phyloP scores from a whole-genome alignment of 805 yeast species.

The Starmerella bombicola region DNA sequence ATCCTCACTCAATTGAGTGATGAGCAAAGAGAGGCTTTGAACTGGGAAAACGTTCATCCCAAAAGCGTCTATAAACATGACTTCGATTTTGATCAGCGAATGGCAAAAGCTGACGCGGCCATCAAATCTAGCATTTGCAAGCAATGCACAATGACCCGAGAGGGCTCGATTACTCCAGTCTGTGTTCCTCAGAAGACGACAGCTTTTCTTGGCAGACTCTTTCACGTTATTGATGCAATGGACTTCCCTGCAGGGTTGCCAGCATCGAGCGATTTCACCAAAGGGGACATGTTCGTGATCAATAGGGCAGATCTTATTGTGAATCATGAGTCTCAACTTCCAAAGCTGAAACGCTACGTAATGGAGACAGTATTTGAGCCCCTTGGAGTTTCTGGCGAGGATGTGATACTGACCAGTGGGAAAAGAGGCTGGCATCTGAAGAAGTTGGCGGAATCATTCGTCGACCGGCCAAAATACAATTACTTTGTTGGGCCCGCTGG shows the following conservation, averaged over 20 bases:
- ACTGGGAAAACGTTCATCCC: conserved; percentile 2
- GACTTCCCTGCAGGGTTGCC: conserved; percentile 49
- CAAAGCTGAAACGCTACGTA: conserved; percentile 24
- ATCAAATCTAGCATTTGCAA: conserved; percentile 18
- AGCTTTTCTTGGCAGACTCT: conserved; percentile 37
- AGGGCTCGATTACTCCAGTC: conserved; percentile 6
- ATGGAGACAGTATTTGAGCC: conserved; percentile 30
- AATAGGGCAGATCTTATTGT: conserved; percentile 37
- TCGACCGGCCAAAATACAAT: conserved; percentile 26
- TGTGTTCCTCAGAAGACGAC: conserved; percentile 13
- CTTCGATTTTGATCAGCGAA: neutral
- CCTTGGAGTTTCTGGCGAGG: conserved; percentile 28
- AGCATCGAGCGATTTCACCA: neutral
- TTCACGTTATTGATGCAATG: conserved; percentile 50
- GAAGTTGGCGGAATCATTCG: conserved; percentile 27
- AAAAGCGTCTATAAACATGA: neutral
- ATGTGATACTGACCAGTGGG: conserved; percentile 43
- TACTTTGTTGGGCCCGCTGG: conserved; percentile 74
- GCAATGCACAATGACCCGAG: conserved; percentile 19
- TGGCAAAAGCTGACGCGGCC: conserved; percentile 3
- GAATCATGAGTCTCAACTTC: conserved; percentile 19
- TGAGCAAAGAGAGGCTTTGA: conserved; percentile 15
- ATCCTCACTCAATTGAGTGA: conserved; percentile 11
- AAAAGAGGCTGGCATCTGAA: conserved; percentile 41
- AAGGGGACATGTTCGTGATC: conserved; percentile 26